These are phyloP conservation scores for Castanea mollissima DNA, from an alignment of 306 rosid species.

Conservation along the genomic window DNA sequence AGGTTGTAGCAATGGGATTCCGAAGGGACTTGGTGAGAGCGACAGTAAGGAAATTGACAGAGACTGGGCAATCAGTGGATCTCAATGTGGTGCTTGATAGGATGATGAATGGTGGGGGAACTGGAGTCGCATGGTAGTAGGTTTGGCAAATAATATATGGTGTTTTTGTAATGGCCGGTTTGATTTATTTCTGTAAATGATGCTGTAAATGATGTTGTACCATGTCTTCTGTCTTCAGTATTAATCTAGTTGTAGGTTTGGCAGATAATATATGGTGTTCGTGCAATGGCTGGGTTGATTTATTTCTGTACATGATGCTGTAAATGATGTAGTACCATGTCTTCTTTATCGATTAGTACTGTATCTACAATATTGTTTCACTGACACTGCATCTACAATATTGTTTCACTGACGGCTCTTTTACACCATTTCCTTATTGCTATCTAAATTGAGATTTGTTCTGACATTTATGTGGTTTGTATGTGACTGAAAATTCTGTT, in stretches of 20 bases:
- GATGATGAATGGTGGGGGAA: slow-evolving; percentile 36
- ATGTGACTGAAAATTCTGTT: slow-evolving; percentile 1
- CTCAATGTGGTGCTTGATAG: slow-evolving; percentile 42
- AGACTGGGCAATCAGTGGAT: slow-evolving; percentile 41
- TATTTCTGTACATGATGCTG: too few relatives aligned
- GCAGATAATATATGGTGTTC: too few relatives aligned
- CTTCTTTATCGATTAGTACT: too few relatives aligned
- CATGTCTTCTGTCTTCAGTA: background rate
- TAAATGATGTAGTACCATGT: too few relatives aligned
- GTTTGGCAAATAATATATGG: slow-evolving; percentile 2
- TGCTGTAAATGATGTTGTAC: background rate
- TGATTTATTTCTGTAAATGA: background rate
- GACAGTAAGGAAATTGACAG: slow-evolving; percentile 39
- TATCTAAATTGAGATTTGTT: background rate
- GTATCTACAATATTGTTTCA: too few relatives aligned
- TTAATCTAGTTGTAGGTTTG: too few relatives aligned
- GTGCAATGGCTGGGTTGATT: too few relatives aligned
- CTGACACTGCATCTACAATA: background rate
- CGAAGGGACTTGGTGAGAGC: slow-evolving; percentile 46
- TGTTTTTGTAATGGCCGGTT: background rate
- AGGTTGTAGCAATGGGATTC: slow-evolving; percentile 51
- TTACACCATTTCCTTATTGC: background rate
- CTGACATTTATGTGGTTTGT: background rate
- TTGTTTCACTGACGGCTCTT: background rate
- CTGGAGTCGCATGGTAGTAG: slow-evolving; percentile 1